Base-by-base conservation (phyloP, 2,329 filamentous ascomycete genomes). In the Penicillium sp. region DNA sequence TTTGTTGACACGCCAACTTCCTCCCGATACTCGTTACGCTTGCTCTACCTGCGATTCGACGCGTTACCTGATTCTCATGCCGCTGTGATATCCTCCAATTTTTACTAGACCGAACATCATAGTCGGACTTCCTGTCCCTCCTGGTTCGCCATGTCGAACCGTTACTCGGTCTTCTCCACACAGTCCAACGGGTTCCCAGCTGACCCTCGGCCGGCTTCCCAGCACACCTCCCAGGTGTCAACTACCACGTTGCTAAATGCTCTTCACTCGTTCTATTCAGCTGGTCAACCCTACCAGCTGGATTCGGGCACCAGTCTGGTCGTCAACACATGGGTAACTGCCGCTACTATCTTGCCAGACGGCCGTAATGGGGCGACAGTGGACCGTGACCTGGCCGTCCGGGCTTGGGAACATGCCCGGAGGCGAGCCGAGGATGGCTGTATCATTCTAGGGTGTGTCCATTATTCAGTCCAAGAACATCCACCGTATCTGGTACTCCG, bases 381-480 rank as follows among this genome's bases (percentile, higher is more conserved):
- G 45, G 95, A 99, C 78, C 79, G 85, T 45, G 86, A 90, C 25
- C 79, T 99, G 54, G 91, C 91, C 16, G 83, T 87, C 55, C 87
- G 92, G 74, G 93, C 93, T 2, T 99, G 95, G 94, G 95, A 99
- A 79, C 95, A 99, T 82, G 94, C 95, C 59, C 87, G 94, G 68
- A 88, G 95, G 64, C 87, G 95, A 80, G 95, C 95, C 45, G 95
- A 99, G 76, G 95, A 99, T 80, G 93, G 92, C 16, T 97, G 93
- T 74, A 90, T 99, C 65, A 83, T 98, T 57, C 79, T 99, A 68
- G 90, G 91, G 92, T 96, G 83, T 68, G 87, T 78, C 55, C 43
- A 10, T 10, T 51, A 10, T 10, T 14, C 26, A 1, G 7, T 6
- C 5, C 25, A 14, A 26, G 11, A n/a, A 37, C 5, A 11, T 35